Conservation (phyloP, 1,284 basidiomycete genomes). For the Puccinia brachypodii region DNA sequence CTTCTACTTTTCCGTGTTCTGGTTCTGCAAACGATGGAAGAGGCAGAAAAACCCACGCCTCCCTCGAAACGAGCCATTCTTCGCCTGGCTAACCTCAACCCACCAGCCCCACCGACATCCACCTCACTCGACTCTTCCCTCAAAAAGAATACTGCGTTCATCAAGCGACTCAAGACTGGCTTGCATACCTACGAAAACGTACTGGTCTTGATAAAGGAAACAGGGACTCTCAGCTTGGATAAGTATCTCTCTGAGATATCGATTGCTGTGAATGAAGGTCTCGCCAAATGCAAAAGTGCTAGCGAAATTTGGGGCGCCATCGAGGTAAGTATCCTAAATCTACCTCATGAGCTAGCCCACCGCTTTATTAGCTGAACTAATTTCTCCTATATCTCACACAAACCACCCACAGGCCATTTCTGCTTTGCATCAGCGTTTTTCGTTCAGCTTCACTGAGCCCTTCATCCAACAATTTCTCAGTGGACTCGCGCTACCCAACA, state of each 20-base stretch:
- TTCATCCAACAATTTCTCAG: constrained; percentile 68
- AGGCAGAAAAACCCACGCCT: not conserved
- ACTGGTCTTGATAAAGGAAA: constrained; percentile 85
- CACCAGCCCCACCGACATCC: not conserved
- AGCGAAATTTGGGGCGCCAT: constrained; percentile 87
- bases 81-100: constrained; percentile 8
- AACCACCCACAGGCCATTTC: constrained; percentile 70
- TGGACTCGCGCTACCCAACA: constrained; percentile 60
- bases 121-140: constrained; percentile 72
- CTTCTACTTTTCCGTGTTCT: not conserved
- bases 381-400: not conserved
- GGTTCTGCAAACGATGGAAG: not conserved
- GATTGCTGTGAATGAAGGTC: constrained; percentile 79
- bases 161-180: constrained; percentile 81
- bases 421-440: constrained; percentile 82
- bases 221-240: constrained; percentile 81
- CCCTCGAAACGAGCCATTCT: constrained; percentile 31
- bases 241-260: constrained; percentile 97
- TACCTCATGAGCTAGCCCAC: not conserved
- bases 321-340: constrained; percentile 65
- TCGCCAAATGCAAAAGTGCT: constrained; percentile 78
- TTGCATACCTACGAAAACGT: constrained; percentile 70
- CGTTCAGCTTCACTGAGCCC: constrained; percentile 72
- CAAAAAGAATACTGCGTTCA: constrained; percentile 87
- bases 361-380: not conserved